Evolutionary conservation across 2,329 filamentous ascomycete species (phyloP), one percentile per base, ranked within the genome.

Genomic region (Fusarium metavorans): DNA sequence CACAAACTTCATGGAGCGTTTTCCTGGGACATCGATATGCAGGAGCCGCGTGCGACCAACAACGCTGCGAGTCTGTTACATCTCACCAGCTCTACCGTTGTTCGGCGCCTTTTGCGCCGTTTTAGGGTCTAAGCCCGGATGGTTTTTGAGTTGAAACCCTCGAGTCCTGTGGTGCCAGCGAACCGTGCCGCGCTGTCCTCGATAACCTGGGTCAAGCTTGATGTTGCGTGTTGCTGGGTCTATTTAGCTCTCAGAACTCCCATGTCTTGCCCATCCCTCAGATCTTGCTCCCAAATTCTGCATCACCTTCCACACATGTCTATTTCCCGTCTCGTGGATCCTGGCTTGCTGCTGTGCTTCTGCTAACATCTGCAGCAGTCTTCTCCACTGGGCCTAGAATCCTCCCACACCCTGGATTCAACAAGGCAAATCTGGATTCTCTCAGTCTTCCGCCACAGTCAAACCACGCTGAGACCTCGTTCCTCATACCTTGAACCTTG

Each of bases 111-210:
- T 50, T 67, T 62, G 66, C 25, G 45, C 35, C 39, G 67, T 56
- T 66, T 73, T 70, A 63, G 66, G 73, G 69, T 73, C 66, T 41
- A 70, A 70, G 59, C 66, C 59, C 34, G 60, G 62, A 56, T 64
- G 62, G 57, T 60, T 34, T 39, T 74, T 58, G 30, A 74, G 59
- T 67, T 63, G 57, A 66, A 63, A 45, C 63, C 58, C 62, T 72
- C 58, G 56, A 71, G 58, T 57, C 59, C 64, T 56, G 34, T 65
- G 34, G 48, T 57, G 64, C 59, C 73, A 43, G 41, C 62, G 63
- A 72, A 77, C 73, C 37, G 23, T 62, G 54, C 45, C 62, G 62
- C 43, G 59, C 50, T 72, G 65, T 48, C 71, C 66, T 57, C 62
- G 43, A 64, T n/a, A 52, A 70, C 35, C 54, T 54, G 56, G 45